phyloP scores from a whole-genome alignment of 345 rosid species.

The Eucalyptus curtisii region DNA sequence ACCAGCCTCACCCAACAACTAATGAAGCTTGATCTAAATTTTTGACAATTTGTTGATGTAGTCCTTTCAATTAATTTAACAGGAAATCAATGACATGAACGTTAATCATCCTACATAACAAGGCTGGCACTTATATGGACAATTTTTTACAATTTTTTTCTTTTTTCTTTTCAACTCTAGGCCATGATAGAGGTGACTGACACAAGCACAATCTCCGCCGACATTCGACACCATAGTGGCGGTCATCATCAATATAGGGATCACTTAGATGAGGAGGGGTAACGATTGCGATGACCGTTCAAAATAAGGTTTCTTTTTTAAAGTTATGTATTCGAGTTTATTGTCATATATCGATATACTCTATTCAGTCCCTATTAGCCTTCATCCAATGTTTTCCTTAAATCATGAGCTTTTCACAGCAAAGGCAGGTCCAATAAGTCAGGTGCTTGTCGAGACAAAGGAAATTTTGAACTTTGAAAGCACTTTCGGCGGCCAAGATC shows the following conservation, averaged over 20 bases:
- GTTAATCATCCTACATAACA: fast-evolving
- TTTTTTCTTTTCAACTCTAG: too few relatives aligned
- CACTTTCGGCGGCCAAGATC: neutral
- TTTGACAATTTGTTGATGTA: fast-evolving
- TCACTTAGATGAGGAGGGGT: neutral
- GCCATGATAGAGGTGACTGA: fast-evolving
- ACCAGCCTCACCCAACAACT: too few relatives aligned
- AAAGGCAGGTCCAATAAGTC: neutral
- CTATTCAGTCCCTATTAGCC: neutral
- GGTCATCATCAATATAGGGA: neutral
- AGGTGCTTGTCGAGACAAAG: neutral
- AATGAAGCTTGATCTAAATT: too few relatives aligned
- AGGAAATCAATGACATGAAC: fast-evolving
- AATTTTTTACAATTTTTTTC: too few relatives aligned
- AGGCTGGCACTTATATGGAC: fast-evolving
- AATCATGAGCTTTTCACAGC: neutral
- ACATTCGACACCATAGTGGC: neutral
- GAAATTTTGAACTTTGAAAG: neutral
- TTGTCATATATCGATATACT: neutral
- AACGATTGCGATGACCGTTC: neutral
- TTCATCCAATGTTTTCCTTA: neutral
- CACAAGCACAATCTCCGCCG: fast-evolving
- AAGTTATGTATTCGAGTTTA: neutral
- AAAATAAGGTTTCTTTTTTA: too few relatives aligned
- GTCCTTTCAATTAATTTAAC: fast-evolving